These are phyloP conservation scores for Fagus crenata DNA, from an alignment of 306 rosid genomes.

Conservation along the genomic window DNA sequence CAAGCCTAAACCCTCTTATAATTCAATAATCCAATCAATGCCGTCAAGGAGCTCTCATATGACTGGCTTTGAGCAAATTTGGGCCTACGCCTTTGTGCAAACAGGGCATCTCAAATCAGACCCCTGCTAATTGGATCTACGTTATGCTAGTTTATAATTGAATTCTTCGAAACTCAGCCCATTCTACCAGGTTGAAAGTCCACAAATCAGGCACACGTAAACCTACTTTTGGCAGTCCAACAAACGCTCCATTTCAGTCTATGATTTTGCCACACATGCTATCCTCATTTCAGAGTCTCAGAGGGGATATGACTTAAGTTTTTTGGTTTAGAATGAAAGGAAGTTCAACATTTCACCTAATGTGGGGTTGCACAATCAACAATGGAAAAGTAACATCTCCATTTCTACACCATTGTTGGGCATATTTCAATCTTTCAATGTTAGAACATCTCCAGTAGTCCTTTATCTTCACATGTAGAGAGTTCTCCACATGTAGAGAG, in stretches of 20 bases:
- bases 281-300: neutral
- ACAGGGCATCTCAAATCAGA: neutral
- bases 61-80: neutral
- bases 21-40: neutral
- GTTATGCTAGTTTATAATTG: neutral
- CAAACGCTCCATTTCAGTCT: neutral
- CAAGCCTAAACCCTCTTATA: neutral
- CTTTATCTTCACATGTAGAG: no score
- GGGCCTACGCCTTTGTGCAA: neutral
- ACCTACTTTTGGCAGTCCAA: neutral
- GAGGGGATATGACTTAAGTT: neutral
- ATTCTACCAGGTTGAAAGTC: neutral
- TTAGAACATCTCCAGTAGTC: no score
- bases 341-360: neutral
- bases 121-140: neutral
- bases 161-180: neutral
- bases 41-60: neutral
- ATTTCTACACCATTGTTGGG: no score
- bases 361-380: neutral
- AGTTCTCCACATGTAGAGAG: no score
- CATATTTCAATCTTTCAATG: no score
- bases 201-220: neutral
- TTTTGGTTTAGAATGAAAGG: neutral
- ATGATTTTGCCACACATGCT: neutral
- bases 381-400: no score